Base-by-base conservation (phyloP, 1,284 basidiomycete genomes). In the Porogramme epimiltina region DNA sequence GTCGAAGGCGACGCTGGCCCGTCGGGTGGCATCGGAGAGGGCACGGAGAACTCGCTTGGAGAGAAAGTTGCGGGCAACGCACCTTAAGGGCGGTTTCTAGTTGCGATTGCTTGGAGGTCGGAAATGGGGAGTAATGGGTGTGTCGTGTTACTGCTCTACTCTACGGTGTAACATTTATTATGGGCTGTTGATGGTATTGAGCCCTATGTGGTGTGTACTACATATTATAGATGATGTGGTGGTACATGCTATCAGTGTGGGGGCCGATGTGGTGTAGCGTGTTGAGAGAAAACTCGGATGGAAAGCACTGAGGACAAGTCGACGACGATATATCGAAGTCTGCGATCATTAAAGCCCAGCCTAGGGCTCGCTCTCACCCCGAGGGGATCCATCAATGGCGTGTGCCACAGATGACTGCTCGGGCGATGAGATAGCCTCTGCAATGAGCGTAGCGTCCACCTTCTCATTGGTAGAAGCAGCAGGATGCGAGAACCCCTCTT, bases 401-500 rank as follows among this genome's bases (percentile, higher is more conserved):
- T n/a, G n/a, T n/a, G n/a, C n/a, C n/a, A n/a, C n/a, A n/a, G n/a
- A n/a, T n/a, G n/a, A n/a, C n/a, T n/a, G n/a, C n/a, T n/a, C n/a
- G n/a, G n/a, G n/a, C n/a, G n/a, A n/a, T n/a, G n/a, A n/a, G n/a
- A n/a, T n/a, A n/a, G n/a, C n/a, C n/a, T n/a, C n/a, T n/a, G n/a
- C n/a, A n/a, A n/a, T n/a, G n/a, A n/a, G n/a, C n/a, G n/a, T n/a
- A n/a, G n/a, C n/a, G n/a, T 31, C 28, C 8, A 31, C 28, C 8
- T 31, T 13, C 28, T 6, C 28, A 13, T n/a, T 15, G 2, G 34
- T 23, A 6, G 6, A 13, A 3, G 37, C 28, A 10, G 24, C 46
- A n/a, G 46, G 24, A 8, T 26, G 45, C 6, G 47, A 50, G 18
- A 15, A 2, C 9, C 38, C 79, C 47, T 49, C 13, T 24, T 59